phyloP scores from a whole-genome alignment of 495 filamentous ascomycete genomes.

The Aspergillus taichungensis region DNA sequence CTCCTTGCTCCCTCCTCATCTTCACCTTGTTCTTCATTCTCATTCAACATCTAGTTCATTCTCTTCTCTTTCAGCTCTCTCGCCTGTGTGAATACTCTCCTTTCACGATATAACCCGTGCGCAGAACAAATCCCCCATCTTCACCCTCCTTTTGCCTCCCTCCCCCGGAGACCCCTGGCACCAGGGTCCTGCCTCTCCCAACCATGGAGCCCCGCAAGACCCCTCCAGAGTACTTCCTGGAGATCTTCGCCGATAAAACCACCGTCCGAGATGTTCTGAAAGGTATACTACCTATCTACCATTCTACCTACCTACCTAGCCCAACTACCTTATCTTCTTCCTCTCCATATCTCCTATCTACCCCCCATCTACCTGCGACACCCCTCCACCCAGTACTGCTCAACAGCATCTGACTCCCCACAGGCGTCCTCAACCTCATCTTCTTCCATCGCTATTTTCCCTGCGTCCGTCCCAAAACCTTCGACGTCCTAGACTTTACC shows the following conservation, averaged over 20 bases:
- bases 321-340: not conserved
- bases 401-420: not conserved
- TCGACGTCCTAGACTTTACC: slow-evolving; percentile 87
- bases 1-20: not conserved
- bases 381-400: not conserved
- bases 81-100: not conserved
- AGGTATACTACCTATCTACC: slow-evolving; percentile 43
- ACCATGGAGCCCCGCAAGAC: slow-evolving; percentile 49
- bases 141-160: slow-evolving; percentile 1
- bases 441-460: slow-evolving; percentile 99
- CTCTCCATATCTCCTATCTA: slow-evolving; percentile 2
- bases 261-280: slow-evolving; percentile 86
- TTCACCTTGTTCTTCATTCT: not conserved
- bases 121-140: not conserved
- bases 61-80: not conserved
- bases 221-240: slow-evolving; percentile 74
- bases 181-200: not conserved
- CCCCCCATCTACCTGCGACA: not conserved
- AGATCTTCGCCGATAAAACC: slow-evolving; percentile 72
- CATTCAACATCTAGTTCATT: too few species aligned
- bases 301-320: too few species aligned
- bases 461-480: slow-evolving; percentile 69
- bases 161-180: not conserved
- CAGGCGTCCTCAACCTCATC: slow-evolving; percentile 91
- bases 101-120: not conserved